Evolutionary conservation across 78 protist species (phyloP), one percentile per base, ranked within the genome.

Genomic region (Dictyostelium purpureum): DNA sequence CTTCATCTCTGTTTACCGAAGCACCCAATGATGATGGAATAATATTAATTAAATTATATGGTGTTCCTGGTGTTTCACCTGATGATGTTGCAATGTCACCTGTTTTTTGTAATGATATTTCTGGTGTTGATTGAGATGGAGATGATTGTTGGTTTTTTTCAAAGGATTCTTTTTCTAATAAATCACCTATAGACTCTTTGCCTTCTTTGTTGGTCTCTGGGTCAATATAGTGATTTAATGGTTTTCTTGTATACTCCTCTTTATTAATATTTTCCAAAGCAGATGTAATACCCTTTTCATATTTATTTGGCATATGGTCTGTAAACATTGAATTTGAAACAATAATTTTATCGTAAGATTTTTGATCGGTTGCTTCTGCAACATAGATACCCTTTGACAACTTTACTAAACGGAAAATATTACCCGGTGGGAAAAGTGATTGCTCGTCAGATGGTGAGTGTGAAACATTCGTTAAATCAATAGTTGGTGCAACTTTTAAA

Each of bases 231-330:
- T 51, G 63, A 4, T 45, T 47, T 31, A 70, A 61, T 28, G 83
- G 80, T 49, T 47, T 85, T 16, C 10, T 57, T 6, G 73, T 70
- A 9, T 71, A 45, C 33, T 85, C 59, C 6, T 4, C 35, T n/a
- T 70, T 73, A 26, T 28, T 38, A 4, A 73, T 28, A 35, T 85
- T 70, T 24, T 73, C 40, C 16, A 85, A 12, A 0, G 92, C 80
- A 21, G 77, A 59, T 21, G 12, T 52, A 19, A 90, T 61, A 40
- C 88, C 87, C 28, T 61, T 66, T 43, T 90, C 94, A 66, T 90
- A 90, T 65, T 81, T 81, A 24, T 90, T 26, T 21, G 94, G 94
- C 85, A 90, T 81, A 37, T 90, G 94, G 70, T 90, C 94, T 2
- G 88, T 90, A 42, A 90, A 76, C 94, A 90, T 90, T 10, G 77